phyloP scores from a whole-genome alignment of 768 basidiomycete genomes.

The Pleurotus giganteus region DNA sequence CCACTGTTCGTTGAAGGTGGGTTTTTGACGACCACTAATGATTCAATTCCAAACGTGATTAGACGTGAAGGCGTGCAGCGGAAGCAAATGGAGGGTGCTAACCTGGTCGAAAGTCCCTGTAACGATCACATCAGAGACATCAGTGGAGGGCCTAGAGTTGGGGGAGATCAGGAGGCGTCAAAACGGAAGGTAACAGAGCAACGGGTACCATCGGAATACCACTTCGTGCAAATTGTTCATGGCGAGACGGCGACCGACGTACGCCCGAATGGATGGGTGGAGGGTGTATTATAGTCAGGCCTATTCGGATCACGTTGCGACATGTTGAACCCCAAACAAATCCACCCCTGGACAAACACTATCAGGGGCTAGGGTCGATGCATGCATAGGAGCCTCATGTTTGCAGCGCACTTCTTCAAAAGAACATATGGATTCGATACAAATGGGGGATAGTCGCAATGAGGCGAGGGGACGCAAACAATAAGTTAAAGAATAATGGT shows the following conservation, averaged over 20 bases:
- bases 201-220: slow-evolving; percentile 46
- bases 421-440: no score
- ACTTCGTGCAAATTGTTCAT: slow-evolving; percentile 50
- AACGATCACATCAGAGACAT: slow-evolving; percentile 58
- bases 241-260: slow-evolving; percentile 5
- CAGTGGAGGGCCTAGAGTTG: slow-evolving; percentile 52
- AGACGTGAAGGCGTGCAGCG: background rate
- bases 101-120: slow-evolving; percentile 83
- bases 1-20: slow-evolving; percentile 47
- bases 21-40: slow-evolving; percentile 61
- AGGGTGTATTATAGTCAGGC: background rate
- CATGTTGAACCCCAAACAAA: slow-evolving; percentile 4
- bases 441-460: no score
- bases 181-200: background rate
- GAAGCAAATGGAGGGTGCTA: slow-evolving; percentile 23
- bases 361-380: background rate
- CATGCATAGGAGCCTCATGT: background rate
- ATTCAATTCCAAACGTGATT: background rate
- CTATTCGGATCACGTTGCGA: background rate
- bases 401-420: background rate
- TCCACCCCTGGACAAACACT: background rate
- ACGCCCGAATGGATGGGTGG: background rate
- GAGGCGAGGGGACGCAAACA: background rate
- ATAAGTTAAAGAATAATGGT: slow-evolving; percentile 9
- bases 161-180: background rate